Base-by-base conservation (phyloP, 164 flowering plant genomes). In the Warburgia ugandensis region DNA sequence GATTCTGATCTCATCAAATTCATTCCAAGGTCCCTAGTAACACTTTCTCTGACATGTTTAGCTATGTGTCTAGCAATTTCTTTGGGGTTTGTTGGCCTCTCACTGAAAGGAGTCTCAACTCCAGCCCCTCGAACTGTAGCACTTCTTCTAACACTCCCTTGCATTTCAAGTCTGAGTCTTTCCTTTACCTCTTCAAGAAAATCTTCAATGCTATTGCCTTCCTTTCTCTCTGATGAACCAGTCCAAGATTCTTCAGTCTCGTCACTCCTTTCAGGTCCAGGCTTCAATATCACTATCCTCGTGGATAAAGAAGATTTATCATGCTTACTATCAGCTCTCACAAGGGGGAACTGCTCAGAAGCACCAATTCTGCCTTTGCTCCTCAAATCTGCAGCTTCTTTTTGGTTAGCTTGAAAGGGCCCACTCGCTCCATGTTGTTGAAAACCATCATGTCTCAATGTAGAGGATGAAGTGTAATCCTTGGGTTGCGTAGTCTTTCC, bases 121-220 rank as follows among this genome's bases (percentile, higher is more conserved):
- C 84, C 90, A 59, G 80, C 65, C 39, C 86, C 90, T 71, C 87
- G 64, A 12, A 68, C 77, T 17, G 54, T 61, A 36, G 52, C 46
- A 48, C 67, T 70, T 57, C 60, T 74, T 58, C 69, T 69, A 39
- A 53, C 56, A 48, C 73, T 81, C 43, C 87, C 85, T 65, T 75
- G 90, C 53, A 84, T 40, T 62, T 84, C 97, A 60, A 56, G 48
- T 58, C 78, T 82, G 59, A 90, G 60, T 50, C 89, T 72, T 50
- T 80, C 89, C 63, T 77, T 86, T 50, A 90, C 95, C 70, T 86
- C 97, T 68, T 83, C 87, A 37, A 90, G 89, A 67, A 90, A 81
- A 68, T 78, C 77, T 65, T 86, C 87, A 29, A 90, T 80, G 30
- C 81, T n/a, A n/a, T n/a, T 72, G 19, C 67, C 77, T 65, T 77